These are phyloP conservation scores for Tinospora cordifolia DNA, from an alignment of 164 flowering plant genomes.

Conservation along the genomic window DNA sequence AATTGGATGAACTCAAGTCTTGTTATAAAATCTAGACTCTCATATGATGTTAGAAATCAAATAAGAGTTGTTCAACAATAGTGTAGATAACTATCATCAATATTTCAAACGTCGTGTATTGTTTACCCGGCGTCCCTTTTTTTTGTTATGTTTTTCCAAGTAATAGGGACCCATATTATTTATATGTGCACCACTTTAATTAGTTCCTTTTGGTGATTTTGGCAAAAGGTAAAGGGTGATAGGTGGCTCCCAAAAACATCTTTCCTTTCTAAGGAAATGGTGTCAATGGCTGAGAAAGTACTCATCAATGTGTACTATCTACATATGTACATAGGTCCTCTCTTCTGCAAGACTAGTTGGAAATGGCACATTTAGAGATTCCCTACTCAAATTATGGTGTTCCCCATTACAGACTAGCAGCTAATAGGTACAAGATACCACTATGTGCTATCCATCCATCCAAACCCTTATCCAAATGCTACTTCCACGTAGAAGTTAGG, in stretches of 20 bases:
- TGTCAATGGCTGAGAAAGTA: conserved; percentile 25
- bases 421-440: not conserved
- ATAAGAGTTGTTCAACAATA: too few relatives aligned
- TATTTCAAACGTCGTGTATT: too few relatives aligned
- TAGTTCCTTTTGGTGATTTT: not conserved
- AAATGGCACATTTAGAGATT: conserved; percentile 19
- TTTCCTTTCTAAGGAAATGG: conserved; percentile 13
- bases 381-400: conserved; percentile 31
- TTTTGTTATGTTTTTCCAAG: not conserved
- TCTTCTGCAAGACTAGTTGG: conserved; percentile 18
- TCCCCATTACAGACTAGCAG: conserved; percentile 26
- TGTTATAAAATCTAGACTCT: too few relatives aligned
- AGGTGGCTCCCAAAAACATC: conserved; percentile 16
- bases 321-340: conserved; percentile 4
- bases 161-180: conserved; percentile 6
- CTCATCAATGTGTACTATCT: conserved; percentile 13
- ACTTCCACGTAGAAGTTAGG: not conserved
- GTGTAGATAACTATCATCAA: too few relatives aligned
- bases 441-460: conserved; percentile 5
- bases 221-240: conserved; percentile 4
- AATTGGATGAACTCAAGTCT: too few relatives aligned
- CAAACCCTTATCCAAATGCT: conserved; percentile 9
- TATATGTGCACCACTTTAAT: conserved; percentile 10
- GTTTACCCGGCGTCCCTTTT: not conserved
- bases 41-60: too few relatives aligned